A percentile compares a stretch with the other conserved stretches of the same genome.
Evolutionary conservation across 1,284 basidiomycete species (phyloP).

Genomic region (Dichomitus squalens): DNA sequence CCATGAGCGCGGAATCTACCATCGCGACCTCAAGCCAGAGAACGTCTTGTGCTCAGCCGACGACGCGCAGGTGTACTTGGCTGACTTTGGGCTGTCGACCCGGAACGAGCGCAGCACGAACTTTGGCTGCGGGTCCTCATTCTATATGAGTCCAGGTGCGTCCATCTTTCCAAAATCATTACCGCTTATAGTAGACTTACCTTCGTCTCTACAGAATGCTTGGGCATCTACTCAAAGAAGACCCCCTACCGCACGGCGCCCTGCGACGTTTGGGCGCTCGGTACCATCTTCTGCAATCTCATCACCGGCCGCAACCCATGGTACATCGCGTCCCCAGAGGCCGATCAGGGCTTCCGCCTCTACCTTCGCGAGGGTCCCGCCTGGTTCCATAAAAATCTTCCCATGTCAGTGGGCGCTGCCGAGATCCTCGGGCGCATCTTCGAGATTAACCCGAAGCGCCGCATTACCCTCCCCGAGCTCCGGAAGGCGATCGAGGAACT

Average conservation of each 20-base stretch:
- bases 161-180: neutral
- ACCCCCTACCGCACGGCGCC: constrained; percentile 51
- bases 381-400: constrained; percentile 68
- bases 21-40: constrained; percentile 75
- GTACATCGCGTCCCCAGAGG: constrained; percentile 67
- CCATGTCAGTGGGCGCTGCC: constrained; percentile 68
- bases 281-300: constrained; percentile 59
- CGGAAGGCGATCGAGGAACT: constrained; percentile 32
- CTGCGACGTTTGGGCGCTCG: constrained; percentile 80
- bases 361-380: constrained; percentile 49
- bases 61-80: constrained; percentile 50
- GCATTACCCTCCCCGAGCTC: constrained; percentile 62
- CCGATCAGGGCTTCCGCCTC: constrained; percentile 68
- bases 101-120: constrained; percentile 46
- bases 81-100: constrained; percentile 76
- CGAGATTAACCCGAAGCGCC: constrained; percentile 47
- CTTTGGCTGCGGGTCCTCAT: constrained; percentile 55
- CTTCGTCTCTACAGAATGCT: constrained; percentile 49
- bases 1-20: constrained; percentile 61
- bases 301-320: constrained; percentile 87
- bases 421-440: constrained; percentile 62
- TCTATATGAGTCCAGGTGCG: constrained; percentile 64
- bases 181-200: neutral
- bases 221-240: constrained; percentile 41
- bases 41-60: constrained; percentile 59